Evolutionary conservation across 768 basidiomycete species (phyloP), one percentile per base, ranked within the genome.

Genomic region (Lactarius vividus): DNA sequence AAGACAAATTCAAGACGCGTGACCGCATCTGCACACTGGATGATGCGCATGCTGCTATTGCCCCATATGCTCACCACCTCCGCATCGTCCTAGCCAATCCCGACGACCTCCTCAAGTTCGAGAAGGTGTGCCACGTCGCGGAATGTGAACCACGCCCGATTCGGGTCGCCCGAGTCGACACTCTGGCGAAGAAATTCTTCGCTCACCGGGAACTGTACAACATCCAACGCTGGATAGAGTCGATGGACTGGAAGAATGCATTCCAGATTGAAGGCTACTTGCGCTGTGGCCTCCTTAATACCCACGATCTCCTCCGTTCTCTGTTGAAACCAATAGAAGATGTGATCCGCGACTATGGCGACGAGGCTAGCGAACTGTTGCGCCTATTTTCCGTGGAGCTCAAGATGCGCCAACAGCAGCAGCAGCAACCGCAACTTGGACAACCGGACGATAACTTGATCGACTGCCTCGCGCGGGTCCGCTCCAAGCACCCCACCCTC

Each of bases 241-340:
- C 73, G 4, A 80, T 87, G 55, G 78, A 82, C 16, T 93, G 89
- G 88, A 75, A 78, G 4, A 80, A 91, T 37, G 88, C 87, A 0
- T 94, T 92, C 72, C 92, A 94, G 74, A 76, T 92, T 33, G 91
- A 91, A 73, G 83, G 85, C 0, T 77, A 92, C 13, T 73, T 94
- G 6, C 84, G 79, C 28, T 89, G 88, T 65, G 83, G 83, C 0
- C 74, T 84, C 23, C 78, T 93, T 26, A 84, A 86, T 65, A 86
- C 89, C 0, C 75, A 75, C 9, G 88, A 91, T 39, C 53, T 94
- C 1, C 72, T 75, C 7, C 58, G 75, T 4, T 71, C 75, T 6
- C 75, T 91, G 44, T 74, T 80, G 20, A 78, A 79, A 1, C 73
- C 72, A 4, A 77, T 91, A 49, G 75, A 79, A 28, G 63, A 73